Percentiles rank a stretch among this genome's conserved stretches.
phyloP scores from a whole-genome alignment of 2,329 filamentous ascomycete genomes.

The Apiospora hydei region DNA sequence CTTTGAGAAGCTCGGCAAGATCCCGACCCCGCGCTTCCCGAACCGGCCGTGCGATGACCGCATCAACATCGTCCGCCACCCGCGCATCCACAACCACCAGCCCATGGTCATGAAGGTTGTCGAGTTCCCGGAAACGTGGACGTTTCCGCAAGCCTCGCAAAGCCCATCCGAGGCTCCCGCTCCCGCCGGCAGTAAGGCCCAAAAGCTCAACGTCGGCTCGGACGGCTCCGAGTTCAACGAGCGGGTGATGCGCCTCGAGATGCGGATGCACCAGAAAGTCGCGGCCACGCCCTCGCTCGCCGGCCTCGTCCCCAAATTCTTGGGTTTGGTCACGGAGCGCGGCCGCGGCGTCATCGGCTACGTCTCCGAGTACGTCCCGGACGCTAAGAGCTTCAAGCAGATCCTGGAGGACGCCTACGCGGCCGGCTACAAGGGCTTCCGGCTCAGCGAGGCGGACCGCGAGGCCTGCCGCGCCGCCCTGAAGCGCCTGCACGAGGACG shows the following conservation, averaged over 20 bases:
- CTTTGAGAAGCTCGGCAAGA: background rate
- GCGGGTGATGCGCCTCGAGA: conserved; percentile 1
- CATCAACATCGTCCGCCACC: background rate
- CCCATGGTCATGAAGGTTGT: conserved; percentile 23
- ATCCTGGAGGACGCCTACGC: background rate
- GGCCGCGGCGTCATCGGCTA: conserved; percentile 26
- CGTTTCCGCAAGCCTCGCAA: background rate
- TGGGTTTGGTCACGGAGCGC: conserved; percentile 18
- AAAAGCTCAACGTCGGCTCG: background rate
- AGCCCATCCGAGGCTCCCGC: background rate
- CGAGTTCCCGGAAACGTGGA: conserved; percentile 17
- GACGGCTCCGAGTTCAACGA: background rate
- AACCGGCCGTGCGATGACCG: background rate
- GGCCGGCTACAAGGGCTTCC: background rate
- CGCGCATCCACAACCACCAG: background rate
- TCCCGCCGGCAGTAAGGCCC: background rate
- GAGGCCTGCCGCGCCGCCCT: background rate
- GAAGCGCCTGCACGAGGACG: background rate
- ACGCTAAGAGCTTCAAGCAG: conserved; percentile 3
- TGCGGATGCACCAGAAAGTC: background rate
- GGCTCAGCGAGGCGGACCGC: background rate
- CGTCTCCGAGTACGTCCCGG: conserved; percentile 6
- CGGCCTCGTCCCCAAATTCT: conserved; percentile 10
- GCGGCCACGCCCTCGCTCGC: background rate
- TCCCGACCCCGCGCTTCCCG: background rate